Percentiles rank a stretch among this genome's conserved stretches.
phyloP scores from a whole-genome alignment of 768 basidiomycete genomes.

The Clitopilus passeckerianus region DNA sequence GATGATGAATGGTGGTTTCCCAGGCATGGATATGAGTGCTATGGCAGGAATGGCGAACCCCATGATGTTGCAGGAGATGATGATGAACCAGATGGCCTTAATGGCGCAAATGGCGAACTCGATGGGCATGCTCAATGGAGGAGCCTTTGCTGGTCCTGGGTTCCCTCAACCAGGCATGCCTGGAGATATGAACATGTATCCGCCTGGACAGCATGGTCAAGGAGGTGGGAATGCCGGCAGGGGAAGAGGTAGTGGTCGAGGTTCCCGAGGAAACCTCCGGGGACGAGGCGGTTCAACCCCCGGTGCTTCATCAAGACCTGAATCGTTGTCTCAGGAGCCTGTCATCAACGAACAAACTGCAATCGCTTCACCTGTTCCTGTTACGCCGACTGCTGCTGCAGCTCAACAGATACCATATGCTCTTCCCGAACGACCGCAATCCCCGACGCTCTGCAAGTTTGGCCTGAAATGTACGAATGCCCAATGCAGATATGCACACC shows the following conservation, averaged over 20 bases:
- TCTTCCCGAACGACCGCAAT: constrained; percentile 75
- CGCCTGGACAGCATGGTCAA: constrained; percentile 24
- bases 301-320: constrained; percentile 19
- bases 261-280: constrained; percentile 42
- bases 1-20: constrained; percentile 46
- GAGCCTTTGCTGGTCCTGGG: constrained; percentile 46
- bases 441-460: constrained; percentile 92
- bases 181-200: constrained; percentile 49
- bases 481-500: constrained; percentile 88
- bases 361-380: constrained; percentile 23
- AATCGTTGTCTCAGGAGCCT: constrained; percentile 1
- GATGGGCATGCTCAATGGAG: constrained; percentile 65
- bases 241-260: constrained; percentile 35
- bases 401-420: constrained; percentile 40
- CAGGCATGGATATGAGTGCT: constrained; percentile 61
- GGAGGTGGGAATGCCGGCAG: constrained; percentile 26
- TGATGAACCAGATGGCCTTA: constrained; percentile 89
- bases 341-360: constrained; percentile 2
- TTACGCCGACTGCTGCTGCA: constrained; percentile 11
- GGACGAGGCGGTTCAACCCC: constrained; percentile 38
- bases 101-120: constrained; percentile 90
- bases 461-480: constrained; percentile 87
- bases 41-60: constrained; percentile 61
- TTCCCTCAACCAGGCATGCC: constrained; percentile 59
- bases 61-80: constrained; percentile 79